A percentile compares a stretch with the other conserved stretches of the same genome.
These are phyloP conservation scores for Anthoceros angustus DNA, from an alignment of 225 moss, liverwort and hornwort species.

Conservation along the genomic window DNA sequence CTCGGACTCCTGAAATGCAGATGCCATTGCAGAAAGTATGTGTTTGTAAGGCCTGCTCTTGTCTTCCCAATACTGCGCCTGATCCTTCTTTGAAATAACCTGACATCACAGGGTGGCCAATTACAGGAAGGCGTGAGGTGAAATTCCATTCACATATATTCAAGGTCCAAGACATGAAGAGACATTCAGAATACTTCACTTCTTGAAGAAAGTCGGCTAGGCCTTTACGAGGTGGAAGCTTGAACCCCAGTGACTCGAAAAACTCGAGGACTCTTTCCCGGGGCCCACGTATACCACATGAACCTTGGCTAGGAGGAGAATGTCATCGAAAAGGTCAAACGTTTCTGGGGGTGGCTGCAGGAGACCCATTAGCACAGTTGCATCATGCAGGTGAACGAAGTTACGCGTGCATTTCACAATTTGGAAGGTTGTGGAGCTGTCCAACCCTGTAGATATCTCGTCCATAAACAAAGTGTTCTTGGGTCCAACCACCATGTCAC, in stretches of 20 bases:
- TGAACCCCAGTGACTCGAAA: no score
- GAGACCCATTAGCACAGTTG: constrained; percentile 30
- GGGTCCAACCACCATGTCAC: constrained; percentile 36
- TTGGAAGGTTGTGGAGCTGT: constrained; percentile 30
- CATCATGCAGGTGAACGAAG: no score
- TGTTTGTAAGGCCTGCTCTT: constrained; percentile 12
- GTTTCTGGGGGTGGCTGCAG: constrained; percentile 32
- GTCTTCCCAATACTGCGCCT: constrained; percentile 25
- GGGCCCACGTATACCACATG: constrained; percentile 34
- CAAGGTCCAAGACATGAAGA: background rate
- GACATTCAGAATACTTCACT: constrained; percentile 8
- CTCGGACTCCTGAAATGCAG: constrained; percentile 15
- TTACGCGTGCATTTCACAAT: no score
- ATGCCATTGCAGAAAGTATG: constrained; percentile 15
- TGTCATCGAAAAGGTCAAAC: constrained; percentile 28
- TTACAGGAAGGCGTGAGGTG: background rate
- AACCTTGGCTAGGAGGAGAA: constrained; percentile 26
- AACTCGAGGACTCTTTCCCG: constrained; percentile 10
- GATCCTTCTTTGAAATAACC: constrained; percentile 30
- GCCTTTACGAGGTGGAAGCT: constrained; percentile 19
- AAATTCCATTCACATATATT: background rate
- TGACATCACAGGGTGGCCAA: constrained; percentile 1
- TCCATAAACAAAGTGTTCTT: no score
- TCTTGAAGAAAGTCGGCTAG: constrained; percentile 36
- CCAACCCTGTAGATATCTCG: constrained; percentile 24